Conservation (phyloP, 2,329 filamentous ascomycete genomes). For the Daldinia sp. region DNA sequence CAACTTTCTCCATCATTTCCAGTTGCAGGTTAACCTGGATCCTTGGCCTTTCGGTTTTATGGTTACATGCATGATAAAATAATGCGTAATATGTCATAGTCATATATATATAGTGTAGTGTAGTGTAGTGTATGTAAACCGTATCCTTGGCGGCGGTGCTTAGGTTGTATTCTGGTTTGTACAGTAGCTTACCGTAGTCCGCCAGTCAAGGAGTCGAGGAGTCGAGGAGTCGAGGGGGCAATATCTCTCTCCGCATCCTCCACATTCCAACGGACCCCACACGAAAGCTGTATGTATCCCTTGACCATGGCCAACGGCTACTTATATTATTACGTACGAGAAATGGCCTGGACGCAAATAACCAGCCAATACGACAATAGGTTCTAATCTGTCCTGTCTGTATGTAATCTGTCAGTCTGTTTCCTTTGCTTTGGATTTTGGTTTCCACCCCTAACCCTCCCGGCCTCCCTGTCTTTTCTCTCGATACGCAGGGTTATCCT, state of each 20-base stretch:
- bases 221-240: too few species aligned
- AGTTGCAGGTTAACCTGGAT: background rate
- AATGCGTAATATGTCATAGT: constrained; percentile 1
- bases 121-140: background rate
- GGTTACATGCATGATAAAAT: background rate
- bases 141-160: constrained; percentile 1
- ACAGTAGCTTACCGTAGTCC: too few species aligned
- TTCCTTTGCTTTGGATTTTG: constrained; percentile 12
- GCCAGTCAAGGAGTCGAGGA: too few species aligned
- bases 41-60: background rate
- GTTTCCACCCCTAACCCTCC: too few species aligned
- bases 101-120: too few species aligned
- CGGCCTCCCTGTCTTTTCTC: background rate
- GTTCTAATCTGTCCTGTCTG: constrained; percentile 19
- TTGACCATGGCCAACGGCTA: constrained; percentile 10
- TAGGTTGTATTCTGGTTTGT: background rate
- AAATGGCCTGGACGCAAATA: constrained; percentile 19
- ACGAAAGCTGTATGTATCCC: constrained; percentile 12
- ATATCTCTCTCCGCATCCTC: background rate
- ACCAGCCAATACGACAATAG: constrained; percentile 22
- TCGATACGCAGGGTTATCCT: background rate
- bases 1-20: background rate
- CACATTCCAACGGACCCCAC: too few species aligned
- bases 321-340: constrained; percentile 23
- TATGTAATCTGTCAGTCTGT: too few species aligned